Base-by-base conservation (phyloP, 768 basidiomycete species). In the Russula lepida region DNA sequence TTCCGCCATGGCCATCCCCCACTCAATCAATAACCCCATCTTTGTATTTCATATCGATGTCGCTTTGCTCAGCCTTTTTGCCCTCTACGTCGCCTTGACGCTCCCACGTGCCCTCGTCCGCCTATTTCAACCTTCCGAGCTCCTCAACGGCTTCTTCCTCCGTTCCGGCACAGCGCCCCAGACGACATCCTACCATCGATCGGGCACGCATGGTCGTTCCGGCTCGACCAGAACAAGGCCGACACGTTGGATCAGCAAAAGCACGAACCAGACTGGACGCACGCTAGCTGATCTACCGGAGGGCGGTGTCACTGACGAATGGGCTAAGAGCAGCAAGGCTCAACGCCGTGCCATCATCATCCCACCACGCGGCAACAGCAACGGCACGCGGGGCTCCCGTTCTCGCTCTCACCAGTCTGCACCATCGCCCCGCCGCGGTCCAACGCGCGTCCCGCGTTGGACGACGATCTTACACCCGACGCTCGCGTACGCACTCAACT, bases 371-470 rank as follows among this genome's bases (percentile, higher is more conserved):
- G 1, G 5, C 13, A n/a, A 3, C 4, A 5, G 30, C 21, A 9
- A 11, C 5, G 46, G 23, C 23, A 46, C 23, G 13, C 25, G 25
- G 25, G 30, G 49, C 4, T 50, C 49, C 33, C 21, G n/a, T n/a
- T 44, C 43, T 17, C 50, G 21, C 50, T 44, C 43, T 8, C 50
- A 9, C 50, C 32, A 13, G 0, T 21, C 50, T 23, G 5, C 32
- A 19, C 50, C 50, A 4, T 23, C 21, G 13, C 33, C 41, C 15
- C 32, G 19, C 46, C 54, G 51, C 51, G 50, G 59, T 13, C 77
- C 76, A 1, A 68, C 70, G 3, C 72, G 77, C 60, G 68, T 76
- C n/a, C 72, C 75, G 19, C 68, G 71, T 35, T 77, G 75, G 73
- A 69, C 73, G 35, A 68, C 74, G 15, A 44, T 71, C 25, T 41